Percentiles rank a stretch among this genome's conserved stretches.
Evolutionary conservation across 2,329 filamentous ascomycete genomes (phyloP).

Genomic region (Pezicula radicicola): DNA sequence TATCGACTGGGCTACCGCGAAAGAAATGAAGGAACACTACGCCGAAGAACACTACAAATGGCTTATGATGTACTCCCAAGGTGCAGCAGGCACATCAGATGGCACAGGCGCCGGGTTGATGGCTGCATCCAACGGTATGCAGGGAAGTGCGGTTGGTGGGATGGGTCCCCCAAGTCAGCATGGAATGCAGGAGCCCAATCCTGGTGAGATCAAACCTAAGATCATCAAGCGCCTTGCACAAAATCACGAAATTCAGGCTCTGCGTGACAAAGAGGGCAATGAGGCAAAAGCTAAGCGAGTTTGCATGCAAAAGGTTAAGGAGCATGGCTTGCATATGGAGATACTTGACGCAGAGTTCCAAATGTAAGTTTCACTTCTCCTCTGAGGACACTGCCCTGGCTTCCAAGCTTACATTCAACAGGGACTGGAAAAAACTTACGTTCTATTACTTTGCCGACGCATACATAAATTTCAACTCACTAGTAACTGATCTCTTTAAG

Average conservation of each 20-base stretch:
- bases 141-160: slow-evolving; percentile 70
- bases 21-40: slow-evolving; percentile 86
- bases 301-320: slow-evolving; percentile 93
- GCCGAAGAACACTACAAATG: slow-evolving; percentile 96
- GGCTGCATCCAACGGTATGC: slow-evolving; percentile 59
- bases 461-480: slow-evolving; percentile 98
- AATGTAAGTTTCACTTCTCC: slow-evolving; percentile 62
- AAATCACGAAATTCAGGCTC: slow-evolving; percentile 80
- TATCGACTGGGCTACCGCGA: slow-evolving; percentile 82
- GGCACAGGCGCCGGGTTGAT: slow-evolving; percentile 59
- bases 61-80: slow-evolving; percentile 97
- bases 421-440: slow-evolving; percentile 98
- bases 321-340: slow-evolving; percentile 95
- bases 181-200: slow-evolving; percentile 66
- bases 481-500: slow-evolving; percentile 97
- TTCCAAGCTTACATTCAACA: slow-evolving; percentile 33
- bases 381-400: slow-evolving; percentile 17
- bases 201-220: slow-evolving; percentile 85
- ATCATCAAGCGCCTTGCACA: slow-evolving; percentile 95
- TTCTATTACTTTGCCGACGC: slow-evolving; percentile 99
- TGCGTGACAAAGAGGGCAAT: slow-evolving; percentile 94
- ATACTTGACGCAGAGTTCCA: slow-evolving; percentile 98
- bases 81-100: slow-evolving; percentile 61
- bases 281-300: slow-evolving; percentile 97
- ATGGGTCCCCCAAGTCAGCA: slow-evolving; percentile 75